Base-by-base conservation (phyloP, 257 asterid species). In the Striga asiatica region DNA sequence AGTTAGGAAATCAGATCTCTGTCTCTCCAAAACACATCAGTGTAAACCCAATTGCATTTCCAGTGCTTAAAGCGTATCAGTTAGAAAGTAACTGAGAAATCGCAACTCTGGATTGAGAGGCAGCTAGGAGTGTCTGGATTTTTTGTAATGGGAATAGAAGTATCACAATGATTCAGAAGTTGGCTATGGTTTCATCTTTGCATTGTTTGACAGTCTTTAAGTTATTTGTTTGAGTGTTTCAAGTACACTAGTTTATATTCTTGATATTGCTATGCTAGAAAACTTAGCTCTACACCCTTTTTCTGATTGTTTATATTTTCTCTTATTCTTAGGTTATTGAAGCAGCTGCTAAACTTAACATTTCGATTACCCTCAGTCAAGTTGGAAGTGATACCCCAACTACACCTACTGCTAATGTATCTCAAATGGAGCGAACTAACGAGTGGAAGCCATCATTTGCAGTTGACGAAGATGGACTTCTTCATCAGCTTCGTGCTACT, bases 361-460 rank as follows among this genome's bases (percentile, higher is more conserved):
- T 81, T 65, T 58, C 87, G 19, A 68, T 91, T 47, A 68, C 80
- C 28, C 67, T 91, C 61, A 84, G 79, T 71, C 87, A 80, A 75
- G 77, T 91, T 49, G 98, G 98, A 74, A 80, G 80, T 74, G 92
- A 79, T 61, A 53, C 74, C 12, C 76, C 82, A 56, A 75, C 67
- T 65, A 55, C 69, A 9, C 80, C 79, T 55, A 41, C 64, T 52
- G 65, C 86, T 52, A 56, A 67, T 58, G 70, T 60, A 27, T 82
- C 94, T 69, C 76, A 93, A 9, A 70, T 73, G 32, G 93, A 75
- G 74, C 69, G 75, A 60, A 71, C 71, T 55, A 71, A 60, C 57
- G 94, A 82, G 39, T 91, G 98, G 97, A 81, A 82, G 69, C 94
- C 95, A 19, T 72, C 96, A 70, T 79, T 75, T 67, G 67, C 94